Evolutionary conservation across 2,329 filamentous ascomycete species (phyloP).

Genomic region (Trichoderma koningii): DNA sequence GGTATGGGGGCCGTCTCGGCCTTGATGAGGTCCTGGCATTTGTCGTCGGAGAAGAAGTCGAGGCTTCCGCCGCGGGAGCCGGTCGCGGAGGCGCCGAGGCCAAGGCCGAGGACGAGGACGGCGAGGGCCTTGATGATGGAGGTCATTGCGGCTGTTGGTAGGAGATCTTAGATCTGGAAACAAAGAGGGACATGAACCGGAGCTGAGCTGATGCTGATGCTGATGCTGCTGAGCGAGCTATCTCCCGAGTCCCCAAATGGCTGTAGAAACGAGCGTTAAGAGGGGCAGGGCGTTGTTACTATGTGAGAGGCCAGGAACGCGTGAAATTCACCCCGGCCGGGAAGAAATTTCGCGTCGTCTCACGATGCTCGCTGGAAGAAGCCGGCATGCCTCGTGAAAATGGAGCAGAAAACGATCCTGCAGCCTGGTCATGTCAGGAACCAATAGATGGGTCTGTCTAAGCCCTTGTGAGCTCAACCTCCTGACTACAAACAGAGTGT

Average conservation of each 20-base stretch:
- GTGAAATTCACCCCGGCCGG: neutral
- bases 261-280: neutral
- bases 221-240: neutral
- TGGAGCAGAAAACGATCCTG: neutral
- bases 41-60: conserved; percentile 22
- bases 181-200: neutral
- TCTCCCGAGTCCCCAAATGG: neutral
- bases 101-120: conserved; percentile 9
- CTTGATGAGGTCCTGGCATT: conserved; percentile 14
- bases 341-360: neutral
- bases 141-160: conserved; percentile 9
- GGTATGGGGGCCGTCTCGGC: conserved; percentile 7
- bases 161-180: neutral
- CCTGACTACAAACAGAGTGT: neutral
- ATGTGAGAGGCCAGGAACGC: neutral
- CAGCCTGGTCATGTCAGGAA: neutral
- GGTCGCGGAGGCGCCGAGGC: conserved; percentile 3
- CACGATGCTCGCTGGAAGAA: neutral
- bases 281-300: neutral
- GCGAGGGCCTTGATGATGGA: conserved; percentile 10
- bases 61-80: conserved; percentile 14
- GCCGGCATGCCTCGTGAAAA: neutral
- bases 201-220: neutral
- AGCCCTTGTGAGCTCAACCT: neutral
- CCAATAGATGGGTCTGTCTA: neutral